These are phyloP conservation scores for Globisporangium recalcitrans DNA, from an alignment of 352 stramenopile species.

Conservation along the genomic window DNA sequence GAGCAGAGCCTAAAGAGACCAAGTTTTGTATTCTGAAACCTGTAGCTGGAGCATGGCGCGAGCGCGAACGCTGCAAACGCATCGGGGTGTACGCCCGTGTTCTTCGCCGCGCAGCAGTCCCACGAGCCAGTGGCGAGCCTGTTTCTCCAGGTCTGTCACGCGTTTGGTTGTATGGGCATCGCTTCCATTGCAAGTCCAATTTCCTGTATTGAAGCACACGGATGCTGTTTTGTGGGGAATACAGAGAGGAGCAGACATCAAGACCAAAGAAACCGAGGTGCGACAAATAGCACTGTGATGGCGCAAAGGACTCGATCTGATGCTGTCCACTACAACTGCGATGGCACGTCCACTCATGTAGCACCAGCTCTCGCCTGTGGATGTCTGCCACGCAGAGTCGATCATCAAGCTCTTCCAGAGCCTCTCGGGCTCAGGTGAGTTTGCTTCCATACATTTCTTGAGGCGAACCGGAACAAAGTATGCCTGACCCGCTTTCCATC, in stretches of 20 bases:
- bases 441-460: no score
- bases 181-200: neutral
- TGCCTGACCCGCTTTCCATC: neutral
- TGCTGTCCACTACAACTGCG: neutral
- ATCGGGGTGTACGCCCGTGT: slow-evolving; percentile 57
- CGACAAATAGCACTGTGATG: no score
- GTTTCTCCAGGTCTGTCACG: slow-evolving; percentile 40
- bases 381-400: slow-evolving; percentile 42
- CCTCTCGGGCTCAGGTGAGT: slow-evolving; percentile 35
- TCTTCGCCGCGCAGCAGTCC: slow-evolving; percentile 66
- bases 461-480: no score
- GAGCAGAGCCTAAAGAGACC: neutral
- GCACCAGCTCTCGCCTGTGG: slow-evolving; percentile 55
- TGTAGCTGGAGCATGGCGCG: slow-evolving; percentile 37
- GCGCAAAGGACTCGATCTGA: neutral
- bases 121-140: slow-evolving; percentile 34
- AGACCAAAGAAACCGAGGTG: slow-evolving; percentile 43
- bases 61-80: slow-evolving; percentile 55
- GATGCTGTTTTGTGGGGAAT: neutral
- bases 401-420: slow-evolving; percentile 43
- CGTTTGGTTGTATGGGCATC: neutral
- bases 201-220: neutral
- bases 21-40: neutral
- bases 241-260: slow-evolving; percentile 50
- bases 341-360: slow-evolving; percentile 12